Evolutionary conservation across 2,329 filamentous ascomycete genomes (phyloP).

Genomic region (Scytalidium sp.): DNA sequence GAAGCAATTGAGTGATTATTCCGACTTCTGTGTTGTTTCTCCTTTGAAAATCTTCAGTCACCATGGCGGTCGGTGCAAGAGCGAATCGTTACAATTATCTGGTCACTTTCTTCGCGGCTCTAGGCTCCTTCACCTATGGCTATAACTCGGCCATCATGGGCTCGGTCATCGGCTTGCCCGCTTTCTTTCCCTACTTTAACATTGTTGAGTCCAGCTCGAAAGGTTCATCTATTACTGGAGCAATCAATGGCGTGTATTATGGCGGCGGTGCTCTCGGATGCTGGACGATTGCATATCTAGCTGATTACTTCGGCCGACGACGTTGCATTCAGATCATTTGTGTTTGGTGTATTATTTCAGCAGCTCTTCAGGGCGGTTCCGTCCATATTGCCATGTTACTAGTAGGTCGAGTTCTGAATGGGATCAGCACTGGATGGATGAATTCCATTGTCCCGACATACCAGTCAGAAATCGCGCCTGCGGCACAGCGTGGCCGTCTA

Average conservation of each 20-base stretch:
- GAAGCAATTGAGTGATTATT: neutral
- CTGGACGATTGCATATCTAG: constrained; percentile 2
- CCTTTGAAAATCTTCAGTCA: neutral
- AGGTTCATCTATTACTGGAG: constrained; percentile 1
- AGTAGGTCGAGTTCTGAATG: constrained; percentile 10
- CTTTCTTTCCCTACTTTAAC: constrained; percentile 7
- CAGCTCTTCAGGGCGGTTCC: constrained; percentile 14
- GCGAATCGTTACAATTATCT: constrained; percentile 5
- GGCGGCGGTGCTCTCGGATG: constrained; percentile 10
- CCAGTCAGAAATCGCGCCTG: constrained; percentile 31
- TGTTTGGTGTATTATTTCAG: constrained; percentile 10
- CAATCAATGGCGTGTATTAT: constrained; percentile 10
- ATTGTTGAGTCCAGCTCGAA: neutral
- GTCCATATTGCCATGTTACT: constrained; percentile 14
- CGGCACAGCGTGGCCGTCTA: constrained; percentile 27
- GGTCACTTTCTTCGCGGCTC: constrained; percentile 5
- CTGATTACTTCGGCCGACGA: constrained; percentile 8
- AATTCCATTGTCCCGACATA: constrained; percentile 29
- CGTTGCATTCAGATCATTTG: constrained; percentile 10
- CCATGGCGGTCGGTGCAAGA: constrained; percentile 2
- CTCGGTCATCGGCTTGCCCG: constrained; percentile 5
- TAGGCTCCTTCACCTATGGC: constrained; percentile 12
- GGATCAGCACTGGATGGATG: constrained; percentile 16
- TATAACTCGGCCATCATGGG: constrained; percentile 8
- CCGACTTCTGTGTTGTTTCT: neutral